Percentiles rank a stretch among this genome's conserved stretches.
phyloP scores from a whole-genome alignment of 75 land plant genomes.

The Sequoia sempervirens region DNA sequence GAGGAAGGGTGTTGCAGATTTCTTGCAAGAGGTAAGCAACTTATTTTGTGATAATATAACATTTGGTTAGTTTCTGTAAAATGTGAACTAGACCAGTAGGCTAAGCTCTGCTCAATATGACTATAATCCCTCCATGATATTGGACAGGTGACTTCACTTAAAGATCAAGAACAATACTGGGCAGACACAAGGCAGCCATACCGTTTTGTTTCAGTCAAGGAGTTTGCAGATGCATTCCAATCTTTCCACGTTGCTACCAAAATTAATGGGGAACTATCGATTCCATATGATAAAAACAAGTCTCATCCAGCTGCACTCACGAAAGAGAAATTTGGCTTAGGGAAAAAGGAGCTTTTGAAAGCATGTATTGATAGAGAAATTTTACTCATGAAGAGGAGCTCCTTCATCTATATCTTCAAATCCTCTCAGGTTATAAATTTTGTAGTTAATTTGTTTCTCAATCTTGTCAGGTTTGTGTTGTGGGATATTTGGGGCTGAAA shows the following conservation, averaged over 20 bases:
- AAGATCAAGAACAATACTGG: constrained; percentile 98
- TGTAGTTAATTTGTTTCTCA: background rate
- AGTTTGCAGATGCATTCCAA: constrained; percentile 63
- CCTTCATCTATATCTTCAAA: constrained; percentile 68
- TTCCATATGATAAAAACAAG: constrained; percentile 47
- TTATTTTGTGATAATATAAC: background rate
- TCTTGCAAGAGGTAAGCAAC: constrained; percentile 74
- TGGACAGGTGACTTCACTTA: constrained; percentile 81
- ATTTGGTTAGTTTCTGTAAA: background rate
- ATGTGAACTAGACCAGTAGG: background rate
- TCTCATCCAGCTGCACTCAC: constrained; percentile 76
- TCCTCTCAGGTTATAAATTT: constrained; percentile 36
- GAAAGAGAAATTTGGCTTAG: constrained; percentile 41
- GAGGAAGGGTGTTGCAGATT: constrained; percentile 78
- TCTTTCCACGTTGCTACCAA: constrained; percentile 43
- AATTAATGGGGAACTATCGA: constrained; percentile 30
- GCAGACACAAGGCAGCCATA: constrained; percentile 39
- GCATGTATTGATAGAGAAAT: constrained; percentile 51
- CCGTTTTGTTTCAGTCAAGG: constrained; percentile 54
- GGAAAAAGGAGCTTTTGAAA: constrained; percentile 58
- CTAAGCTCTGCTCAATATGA: background rate
- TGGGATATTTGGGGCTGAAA: background rate
- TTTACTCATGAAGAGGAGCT: constrained; percentile 71
- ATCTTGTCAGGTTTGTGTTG: background rate
- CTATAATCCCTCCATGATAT: background rate